Conservation (phyloP, 768 basidiomycete species). For the Rhizopogon rudus region DNA sequence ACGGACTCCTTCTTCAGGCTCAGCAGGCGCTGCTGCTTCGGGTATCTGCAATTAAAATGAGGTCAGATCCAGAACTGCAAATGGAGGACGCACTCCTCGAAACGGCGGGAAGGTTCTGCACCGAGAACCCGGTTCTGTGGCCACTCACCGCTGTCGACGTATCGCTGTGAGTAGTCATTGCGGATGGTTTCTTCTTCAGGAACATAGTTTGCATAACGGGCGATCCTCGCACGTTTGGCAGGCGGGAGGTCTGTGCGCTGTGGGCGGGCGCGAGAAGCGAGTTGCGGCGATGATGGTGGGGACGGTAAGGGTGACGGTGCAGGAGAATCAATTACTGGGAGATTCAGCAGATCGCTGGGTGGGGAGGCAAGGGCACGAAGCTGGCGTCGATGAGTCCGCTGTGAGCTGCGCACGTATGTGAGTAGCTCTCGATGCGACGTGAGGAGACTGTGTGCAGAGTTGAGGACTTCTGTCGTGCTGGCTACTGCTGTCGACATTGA, state of each 20-base stretch:
- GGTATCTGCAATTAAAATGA: slow-evolving; percentile 61
- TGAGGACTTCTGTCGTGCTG: slow-evolving; percentile 43
- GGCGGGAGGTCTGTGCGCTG: slow-evolving; percentile 53
- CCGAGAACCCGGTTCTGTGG: slow-evolving; percentile 93
- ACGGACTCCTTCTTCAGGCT: slow-evolving; percentile 80
- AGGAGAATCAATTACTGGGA: slow-evolving; percentile 57
- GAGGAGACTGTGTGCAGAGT: slow-evolving; percentile 62
- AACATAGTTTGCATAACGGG: slow-evolving; percentile 76
- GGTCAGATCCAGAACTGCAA: neutral
- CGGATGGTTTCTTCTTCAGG: slow-evolving; percentile 95
- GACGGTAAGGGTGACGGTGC: slow-evolving; percentile 47
- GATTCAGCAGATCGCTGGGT: slow-evolving; percentile 46
- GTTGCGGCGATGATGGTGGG: slow-evolving; percentile 41
- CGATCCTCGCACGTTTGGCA: slow-evolving; percentile 68
- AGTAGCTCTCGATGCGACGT: slow-evolving; percentile 57
- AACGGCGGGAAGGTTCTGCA: slow-evolving; percentile 81
- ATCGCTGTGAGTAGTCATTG: slow-evolving; percentile 90
- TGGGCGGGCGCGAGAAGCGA: slow-evolving; percentile 28
- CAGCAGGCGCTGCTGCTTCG: slow-evolving; percentile 85
- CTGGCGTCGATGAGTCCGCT: slow-evolving; percentile 52
- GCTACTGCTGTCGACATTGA: slow-evolving; percentile 9
- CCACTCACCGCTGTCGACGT: slow-evolving; percentile 89
- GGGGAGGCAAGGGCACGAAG: slow-evolving; percentile 52
- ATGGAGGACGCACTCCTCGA: slow-evolving; percentile 75
- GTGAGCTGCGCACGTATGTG: slow-evolving; percentile 47